Evolutionary conservation across 169 alveolate species (phyloP), one percentile per base, ranked within the genome.

Genomic region (Plasmodium knowlesi): DNA sequence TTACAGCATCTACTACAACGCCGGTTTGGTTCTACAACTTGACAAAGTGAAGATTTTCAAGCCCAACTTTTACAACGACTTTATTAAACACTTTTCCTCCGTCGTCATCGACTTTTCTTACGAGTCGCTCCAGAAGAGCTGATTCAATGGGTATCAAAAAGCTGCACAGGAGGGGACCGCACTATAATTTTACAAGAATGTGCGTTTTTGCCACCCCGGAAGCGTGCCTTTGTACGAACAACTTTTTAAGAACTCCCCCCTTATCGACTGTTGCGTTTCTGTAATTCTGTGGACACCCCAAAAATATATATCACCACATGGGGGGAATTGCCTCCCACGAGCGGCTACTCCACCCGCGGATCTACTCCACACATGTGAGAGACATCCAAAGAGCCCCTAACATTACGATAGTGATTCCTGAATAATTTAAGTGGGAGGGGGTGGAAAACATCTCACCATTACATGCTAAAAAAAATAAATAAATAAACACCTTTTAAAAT

Each of bases 31-130:
- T 25, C 78, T 91, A 2, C 84, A 81, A 25, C 9, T 82, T 14
- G 91, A 80, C 57, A 70, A 82, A 22, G 34, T 91, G 22, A 67
- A 91, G 71, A 50, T 67, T 4, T 67, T 81, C 30, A 72, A 30
- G 39, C 53, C 74, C n/a, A 16, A 91, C 19, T 22, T 81, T 41
- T 91, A 41, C 39, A 22, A 81, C 32, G 92, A 91, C 19, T 81
- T 91, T 53, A 91, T 91, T 30, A 72, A 37, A 8, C 78, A 91
- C 37, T 91, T 91, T 30, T 80, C 95, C 34, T 81, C 43, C 30
- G 92, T 82, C 28, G 81, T 81, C 12, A 72, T 91, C 28, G 95
- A 91, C 43, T 91, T 81, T 82, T 80, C 95, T 61, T 16, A 25
- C 78, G 74, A 41, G 37, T 19, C 76, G 16, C 37, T 67, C n/a